Conservation (phyloP, 306 rosid genomes). For the Luffa aegyptiaca region DNA sequence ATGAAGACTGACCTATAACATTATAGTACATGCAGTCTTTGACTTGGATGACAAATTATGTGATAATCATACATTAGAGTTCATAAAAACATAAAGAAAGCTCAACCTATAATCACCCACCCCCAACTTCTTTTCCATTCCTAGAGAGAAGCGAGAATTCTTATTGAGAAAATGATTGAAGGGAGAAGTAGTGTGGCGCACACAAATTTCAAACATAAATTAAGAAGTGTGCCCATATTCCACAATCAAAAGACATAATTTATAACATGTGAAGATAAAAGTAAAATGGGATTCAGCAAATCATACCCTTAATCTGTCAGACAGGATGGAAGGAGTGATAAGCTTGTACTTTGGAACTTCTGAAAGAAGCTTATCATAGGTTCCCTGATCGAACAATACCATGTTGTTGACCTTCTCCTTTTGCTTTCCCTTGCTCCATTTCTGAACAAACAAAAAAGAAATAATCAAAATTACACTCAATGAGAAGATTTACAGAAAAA, state of each 20-base stretch:
- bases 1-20: background rate
- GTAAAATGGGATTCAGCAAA: background rate
- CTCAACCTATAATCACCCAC: background rate
- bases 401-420: slow-evolving; percentile 43
- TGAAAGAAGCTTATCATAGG: slow-evolving; percentile 29
- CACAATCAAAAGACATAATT: background rate
- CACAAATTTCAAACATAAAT: background rate
- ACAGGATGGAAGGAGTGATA: background rate
- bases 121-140: background rate
- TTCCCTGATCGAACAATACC: slow-evolving; percentile 33
- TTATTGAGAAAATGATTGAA: background rate
- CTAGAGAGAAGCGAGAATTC: background rate
- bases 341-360: slow-evolving; percentile 39
- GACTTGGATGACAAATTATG: background rate
- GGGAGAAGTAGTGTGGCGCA: background rate
- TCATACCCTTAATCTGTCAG: slow-evolving; percentile 27
- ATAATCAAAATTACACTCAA: background rate
- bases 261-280: background rate
- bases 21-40: background rate
- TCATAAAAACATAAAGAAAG: background rate
- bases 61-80: background rate
- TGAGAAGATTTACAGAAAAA: background rate
- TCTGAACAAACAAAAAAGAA: slow-evolving; percentile 5
- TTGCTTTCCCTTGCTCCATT: slow-evolving; percentile 51
- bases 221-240: background rate